Evolutionary conservation across 768 basidiomycete genomes (phyloP).

Genomic region (Dentipellis sp.): DNA sequence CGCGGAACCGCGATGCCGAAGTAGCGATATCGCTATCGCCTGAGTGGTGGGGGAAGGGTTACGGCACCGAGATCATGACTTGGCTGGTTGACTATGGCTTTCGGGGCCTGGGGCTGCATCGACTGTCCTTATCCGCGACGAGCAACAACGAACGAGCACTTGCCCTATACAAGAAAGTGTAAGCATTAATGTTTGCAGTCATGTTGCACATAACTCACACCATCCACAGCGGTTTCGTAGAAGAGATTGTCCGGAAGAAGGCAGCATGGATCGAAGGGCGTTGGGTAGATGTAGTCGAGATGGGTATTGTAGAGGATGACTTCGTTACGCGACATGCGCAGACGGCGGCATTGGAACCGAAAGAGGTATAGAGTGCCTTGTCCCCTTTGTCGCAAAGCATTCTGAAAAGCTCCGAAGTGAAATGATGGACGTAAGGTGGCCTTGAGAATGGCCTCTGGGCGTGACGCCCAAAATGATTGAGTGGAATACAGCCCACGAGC

Average conservation of each 20-base stretch:
- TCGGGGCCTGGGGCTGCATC: constrained; percentile 3
- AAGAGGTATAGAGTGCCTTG: neutral
- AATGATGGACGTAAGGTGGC: neutral
- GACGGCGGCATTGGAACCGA: neutral
- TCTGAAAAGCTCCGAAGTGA: neutral
- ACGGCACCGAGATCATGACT: constrained; percentile 8
- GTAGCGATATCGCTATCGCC: constrained; percentile 5
- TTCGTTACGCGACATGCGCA: neutral
- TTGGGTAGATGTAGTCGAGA: neutral
- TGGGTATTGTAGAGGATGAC: no score
- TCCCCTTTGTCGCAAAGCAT: neutral
- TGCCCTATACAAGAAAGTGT: constrained; percentile 5
- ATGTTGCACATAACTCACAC: neutral
- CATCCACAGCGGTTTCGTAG: constrained; percentile 27
- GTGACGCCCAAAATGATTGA: neutral
- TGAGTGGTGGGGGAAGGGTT: constrained; percentile 10
- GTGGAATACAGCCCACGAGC: neutral
- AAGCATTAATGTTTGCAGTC: neutral
- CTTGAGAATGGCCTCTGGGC: neutral
- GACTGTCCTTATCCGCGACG: constrained; percentile 3
- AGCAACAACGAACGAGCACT: constrained; percentile 5
- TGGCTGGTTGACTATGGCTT: constrained; percentile 7
- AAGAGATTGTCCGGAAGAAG: constrained; percentile 19
- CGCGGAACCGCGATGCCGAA: neutral
- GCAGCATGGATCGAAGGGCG: constrained; percentile 21